A percentile compares a stretch with the other conserved stretches of the same genome.
phyloP scores from a whole-genome alignment of 495 filamentous ascomycete genomes.

The Podospora comata region DNA sequence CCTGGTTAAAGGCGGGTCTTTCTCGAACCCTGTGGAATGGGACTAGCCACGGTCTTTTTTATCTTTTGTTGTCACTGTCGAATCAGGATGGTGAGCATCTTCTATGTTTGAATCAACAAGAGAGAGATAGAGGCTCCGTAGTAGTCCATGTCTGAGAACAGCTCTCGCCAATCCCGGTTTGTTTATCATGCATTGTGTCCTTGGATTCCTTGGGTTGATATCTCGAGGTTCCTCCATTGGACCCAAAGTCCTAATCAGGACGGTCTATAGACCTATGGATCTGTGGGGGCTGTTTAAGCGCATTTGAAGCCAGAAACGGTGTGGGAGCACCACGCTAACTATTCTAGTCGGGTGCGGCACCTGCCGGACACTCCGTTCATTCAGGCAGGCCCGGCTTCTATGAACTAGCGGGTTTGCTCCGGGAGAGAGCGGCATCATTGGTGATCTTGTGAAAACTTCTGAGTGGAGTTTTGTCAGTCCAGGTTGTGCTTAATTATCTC shows the following conservation, averaged over 20 bases:
- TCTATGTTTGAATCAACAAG: too few relatives aligned
- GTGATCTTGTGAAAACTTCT: too few relatives aligned
- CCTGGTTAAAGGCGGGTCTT: not conserved
- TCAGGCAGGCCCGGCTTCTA: not conserved
- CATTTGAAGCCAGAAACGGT: not conserved
- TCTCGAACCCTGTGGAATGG: not conserved
- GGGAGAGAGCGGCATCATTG: too few relatives aligned
- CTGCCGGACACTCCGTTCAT: not conserved
- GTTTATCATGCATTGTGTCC: too few relatives aligned
- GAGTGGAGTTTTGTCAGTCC: too few relatives aligned
- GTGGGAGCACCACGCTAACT: not conserved
- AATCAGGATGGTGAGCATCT: not conserved
- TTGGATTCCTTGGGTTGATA: not conserved
- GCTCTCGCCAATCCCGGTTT: not conserved
- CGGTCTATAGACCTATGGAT: not conserved
- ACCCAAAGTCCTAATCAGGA: not conserved
- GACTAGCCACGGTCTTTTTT: not conserved
- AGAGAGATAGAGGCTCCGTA: not conserved
- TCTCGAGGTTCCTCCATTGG: too few relatives aligned
- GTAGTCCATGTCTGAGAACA: not conserved
- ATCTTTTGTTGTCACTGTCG: not conserved
- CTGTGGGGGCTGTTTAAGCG: not conserved
- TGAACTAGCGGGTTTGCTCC: not conserved
- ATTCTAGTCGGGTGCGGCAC: not conserved
- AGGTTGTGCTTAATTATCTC: too few relatives aligned